These are phyloP conservation scores for Rhodamnia rubescens DNA, from an alignment of 345 rosid species.

Conservation along the genomic window DNA sequence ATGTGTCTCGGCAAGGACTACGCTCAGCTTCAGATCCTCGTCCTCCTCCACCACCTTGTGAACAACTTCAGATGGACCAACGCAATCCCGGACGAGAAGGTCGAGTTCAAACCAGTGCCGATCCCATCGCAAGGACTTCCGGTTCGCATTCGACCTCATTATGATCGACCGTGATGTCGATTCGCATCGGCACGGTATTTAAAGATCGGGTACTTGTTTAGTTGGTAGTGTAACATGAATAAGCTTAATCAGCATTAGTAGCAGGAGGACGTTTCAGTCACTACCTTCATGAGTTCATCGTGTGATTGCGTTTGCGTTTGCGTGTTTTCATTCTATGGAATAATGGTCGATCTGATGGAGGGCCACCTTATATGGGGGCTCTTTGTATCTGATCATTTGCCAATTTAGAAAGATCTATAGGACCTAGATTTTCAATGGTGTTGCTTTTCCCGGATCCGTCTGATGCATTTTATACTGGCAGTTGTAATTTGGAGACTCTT, in stretches of 20 bases:
- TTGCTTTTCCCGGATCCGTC: too few relatives aligned
- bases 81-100: neutral
- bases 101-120: conserved; percentile 3
- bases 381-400: too few relatives aligned
- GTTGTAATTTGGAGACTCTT: too few relatives aligned
- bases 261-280: too few relatives aligned
- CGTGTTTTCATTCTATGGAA: too few relatives aligned
- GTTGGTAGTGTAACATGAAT: neutral
- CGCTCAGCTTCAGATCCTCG: conserved; percentile 4
- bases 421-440: too few relatives aligned
- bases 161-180: neutral
- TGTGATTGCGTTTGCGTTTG: too few relatives aligned
- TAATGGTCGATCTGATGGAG: too few relatives aligned
- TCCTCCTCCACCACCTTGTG: conserved; percentile 12
- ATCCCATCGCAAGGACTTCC: conserved; percentile 10
- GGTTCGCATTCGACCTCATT: neutral
- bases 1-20: conserved; percentile 14
- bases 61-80: conserved; percentile 13
- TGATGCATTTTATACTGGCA: too few relatives aligned
- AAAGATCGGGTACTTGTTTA: neutral
- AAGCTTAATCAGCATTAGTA: neutral
- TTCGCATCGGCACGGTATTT: neutral
- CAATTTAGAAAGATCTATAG: too few relatives aligned
- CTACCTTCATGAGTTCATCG: too few relatives aligned
- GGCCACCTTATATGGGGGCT: too few relatives aligned